A percentile compares a stretch with the other conserved stretches of the same genome.
Evolutionary conservation across 2,329 filamentous ascomycete genomes (phyloP).

Genomic region (Trichoderma guizhouense): DNA sequence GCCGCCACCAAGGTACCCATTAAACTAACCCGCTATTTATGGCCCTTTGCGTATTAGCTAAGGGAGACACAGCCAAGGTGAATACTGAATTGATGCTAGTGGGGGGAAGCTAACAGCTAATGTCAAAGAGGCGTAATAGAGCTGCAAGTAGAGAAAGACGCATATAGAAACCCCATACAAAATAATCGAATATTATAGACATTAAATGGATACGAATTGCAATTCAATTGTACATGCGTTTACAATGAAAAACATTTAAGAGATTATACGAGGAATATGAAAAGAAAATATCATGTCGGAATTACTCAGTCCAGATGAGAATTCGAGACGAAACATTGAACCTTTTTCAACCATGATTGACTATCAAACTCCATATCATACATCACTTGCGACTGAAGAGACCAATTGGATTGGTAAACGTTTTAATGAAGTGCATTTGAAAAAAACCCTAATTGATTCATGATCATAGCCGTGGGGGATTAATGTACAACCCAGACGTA

Average conservation of each 20-base stretch:
- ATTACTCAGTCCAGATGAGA: not conserved
- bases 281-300: not conserved
- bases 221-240: not conserved
- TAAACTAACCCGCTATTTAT: not conserved
- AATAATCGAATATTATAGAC: not conserved
- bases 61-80: not conserved
- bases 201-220: not conserved
- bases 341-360: not conserved
- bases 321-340: not conserved
- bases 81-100: not conserved
- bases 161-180: not conserved
- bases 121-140: not conserved
- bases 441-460: constrained; percentile 38
- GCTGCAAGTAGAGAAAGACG: not conserved
- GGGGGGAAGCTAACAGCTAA: not conserved
- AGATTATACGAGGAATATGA: not conserved
- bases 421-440: constrained; percentile 11
- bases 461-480: constrained; percentile 65
- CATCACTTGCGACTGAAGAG: not conserved
- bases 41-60: not conserved
- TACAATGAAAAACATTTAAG: not conserved
- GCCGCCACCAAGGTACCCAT: not conserved
- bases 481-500: constrained; percentile 70
- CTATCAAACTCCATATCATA: not conserved
- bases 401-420: not conserved